These are phyloP conservation scores for Protomyces inundatus DNA, from an alignment of 1,139 yeast genomes.

Conservation along the genomic window DNA sequence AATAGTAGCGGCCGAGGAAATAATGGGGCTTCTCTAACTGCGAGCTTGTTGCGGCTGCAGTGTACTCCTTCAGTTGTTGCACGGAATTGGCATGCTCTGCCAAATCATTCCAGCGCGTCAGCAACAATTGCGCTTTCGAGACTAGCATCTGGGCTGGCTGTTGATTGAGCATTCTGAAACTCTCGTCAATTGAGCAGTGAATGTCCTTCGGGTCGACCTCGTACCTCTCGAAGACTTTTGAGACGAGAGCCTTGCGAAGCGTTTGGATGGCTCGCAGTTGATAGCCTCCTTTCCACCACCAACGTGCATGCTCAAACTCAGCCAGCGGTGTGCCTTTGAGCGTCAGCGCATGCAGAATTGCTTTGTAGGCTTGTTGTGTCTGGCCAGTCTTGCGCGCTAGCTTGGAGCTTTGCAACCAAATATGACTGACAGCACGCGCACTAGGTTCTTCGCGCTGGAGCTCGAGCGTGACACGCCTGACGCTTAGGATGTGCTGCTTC, in stretches of 20 bases:
- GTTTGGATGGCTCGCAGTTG: slow-evolving; percentile 77
- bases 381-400: slow-evolving; percentile 66
- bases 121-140: slow-evolving; percentile 56
- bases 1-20: slow-evolving; percentile 72
- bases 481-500: slow-evolving; percentile 56
- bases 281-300: slow-evolving; percentile 88
- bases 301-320: slow-evolving; percentile 72
- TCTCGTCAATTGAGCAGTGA: slow-evolving; percentile 1
- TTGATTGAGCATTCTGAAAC: not conserved
- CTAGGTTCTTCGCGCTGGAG: slow-evolving; percentile 43
- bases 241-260: slow-evolving; percentile 46
- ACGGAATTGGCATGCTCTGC: slow-evolving; percentile 80
- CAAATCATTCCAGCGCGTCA: slow-evolving; percentile 82
- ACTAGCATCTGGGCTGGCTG: slow-evolving; percentile 32
- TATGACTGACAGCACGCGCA: slow-evolving; percentile 43
- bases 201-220: slow-evolving; percentile 13
- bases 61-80: slow-evolving; percentile 66
- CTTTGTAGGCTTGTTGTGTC: slow-evolving; percentile 66
- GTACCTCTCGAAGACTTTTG: slow-evolving; percentile 30
- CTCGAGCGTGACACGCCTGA: slow-evolving; percentile 55
- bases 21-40: slow-evolving; percentile 78
- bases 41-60: slow-evolving; percentile 51
- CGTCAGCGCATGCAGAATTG: slow-evolving; percentile 62
- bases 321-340: slow-evolving; percentile 45
- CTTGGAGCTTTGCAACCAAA: slow-evolving; percentile 58